phyloP scores from a whole-genome alignment of 148 eudicot species.

The Rhododendron simsii region DNA sequence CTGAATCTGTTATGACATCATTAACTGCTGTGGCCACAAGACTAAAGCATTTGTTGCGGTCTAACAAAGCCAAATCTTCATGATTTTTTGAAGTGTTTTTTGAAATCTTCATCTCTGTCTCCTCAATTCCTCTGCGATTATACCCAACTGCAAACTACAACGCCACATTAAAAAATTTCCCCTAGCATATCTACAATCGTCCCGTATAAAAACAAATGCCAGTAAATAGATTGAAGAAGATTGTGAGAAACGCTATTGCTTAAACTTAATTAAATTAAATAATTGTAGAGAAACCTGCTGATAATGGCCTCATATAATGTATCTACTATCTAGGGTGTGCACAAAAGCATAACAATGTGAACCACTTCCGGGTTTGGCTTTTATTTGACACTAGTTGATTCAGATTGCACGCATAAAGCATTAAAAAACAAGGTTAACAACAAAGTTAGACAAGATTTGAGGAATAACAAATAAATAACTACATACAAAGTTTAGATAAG shows the following conservation, averaged over 20 bases:
- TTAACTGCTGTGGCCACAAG: slow-evolving; percentile 63
- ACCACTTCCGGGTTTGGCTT: background rate
- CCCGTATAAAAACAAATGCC: background rate
- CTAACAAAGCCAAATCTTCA: slow-evolving; percentile 34
- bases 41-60: slow-evolving; percentile 65
- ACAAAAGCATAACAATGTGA: background rate
- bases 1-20: slow-evolving; percentile 49
- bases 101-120: slow-evolving; percentile 39
- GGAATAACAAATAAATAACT: background rate
- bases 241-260: background rate
- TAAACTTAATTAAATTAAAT: background rate
- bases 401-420: background rate
- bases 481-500: background rate
- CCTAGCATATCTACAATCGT: background rate
- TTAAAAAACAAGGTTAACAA: background rate
- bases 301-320: background rate
- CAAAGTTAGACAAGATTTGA: background rate
- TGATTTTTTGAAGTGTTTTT: slow-evolving; percentile 21
- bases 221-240: background rate
- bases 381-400: background rate
- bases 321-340: background rate
- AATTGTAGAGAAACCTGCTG: background rate
- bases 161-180: background rate
- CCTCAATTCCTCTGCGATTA: slow-evolving; percentile 76
- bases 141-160: slow-evolving; percentile 81